Evolutionary conservation across 2,329 filamentous ascomycete species (phyloP).

Genomic region (Botryotinia calthae): DNA sequence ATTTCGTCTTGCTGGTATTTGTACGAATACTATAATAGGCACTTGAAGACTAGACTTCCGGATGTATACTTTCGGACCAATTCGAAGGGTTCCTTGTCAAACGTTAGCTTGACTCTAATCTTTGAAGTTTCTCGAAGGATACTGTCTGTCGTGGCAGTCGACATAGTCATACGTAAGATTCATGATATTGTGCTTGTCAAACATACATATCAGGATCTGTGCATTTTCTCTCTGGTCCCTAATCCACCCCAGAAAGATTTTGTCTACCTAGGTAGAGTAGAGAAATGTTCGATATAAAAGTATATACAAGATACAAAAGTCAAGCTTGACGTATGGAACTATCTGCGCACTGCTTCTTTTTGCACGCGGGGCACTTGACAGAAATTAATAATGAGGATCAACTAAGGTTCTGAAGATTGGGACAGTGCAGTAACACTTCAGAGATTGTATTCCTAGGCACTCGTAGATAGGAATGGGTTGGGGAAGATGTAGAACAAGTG

Average conservation of each 20-base stretch:
- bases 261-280: not conserved
- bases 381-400: not conserved
- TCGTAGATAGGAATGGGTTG: not conserved
- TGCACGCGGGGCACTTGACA: not conserved
- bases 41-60: not conserved
- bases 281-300: not conserved
- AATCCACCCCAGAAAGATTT: not conserved
- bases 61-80: not conserved
- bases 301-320: not conserved
- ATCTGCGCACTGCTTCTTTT: not conserved
- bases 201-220: not conserved
- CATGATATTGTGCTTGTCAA: not conserved
- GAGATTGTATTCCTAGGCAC: not conserved
- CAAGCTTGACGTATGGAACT: not conserved
- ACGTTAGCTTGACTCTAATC: not conserved
- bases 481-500: not conserved
- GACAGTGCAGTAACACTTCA: not conserved
- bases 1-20: not conserved
- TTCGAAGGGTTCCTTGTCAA: not conserved
- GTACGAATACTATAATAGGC: not conserved
- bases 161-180: not conserved
- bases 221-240: not conserved
- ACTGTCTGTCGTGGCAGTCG: not conserved
- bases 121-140: not conserved
- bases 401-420: not conserved